Evolutionary conservation across 345 rosid genomes (phyloP).

Genomic region (Dovyalis caffra): DNA sequence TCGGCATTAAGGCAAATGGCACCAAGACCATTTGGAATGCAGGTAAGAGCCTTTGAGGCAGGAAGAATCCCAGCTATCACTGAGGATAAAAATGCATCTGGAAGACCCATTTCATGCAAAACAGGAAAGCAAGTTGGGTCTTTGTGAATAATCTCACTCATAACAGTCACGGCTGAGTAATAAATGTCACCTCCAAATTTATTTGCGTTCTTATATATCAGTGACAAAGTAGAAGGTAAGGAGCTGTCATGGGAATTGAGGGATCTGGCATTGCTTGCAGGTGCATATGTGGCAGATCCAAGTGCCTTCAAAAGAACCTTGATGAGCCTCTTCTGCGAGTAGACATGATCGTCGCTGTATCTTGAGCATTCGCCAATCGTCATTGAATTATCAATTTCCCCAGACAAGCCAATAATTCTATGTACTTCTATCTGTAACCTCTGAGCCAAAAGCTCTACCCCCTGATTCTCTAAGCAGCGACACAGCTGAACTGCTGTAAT

Average conservation of each 20-base stretch:
- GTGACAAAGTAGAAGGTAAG: slow-evolving; percentile 71
- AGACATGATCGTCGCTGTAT: slow-evolving; percentile 54
- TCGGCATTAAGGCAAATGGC: slow-evolving; percentile 89
- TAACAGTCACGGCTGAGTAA: slow-evolving; percentile 91
- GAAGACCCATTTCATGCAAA: slow-evolving; percentile 84
- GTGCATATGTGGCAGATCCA: slow-evolving; percentile 89
- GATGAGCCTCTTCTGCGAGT: slow-evolving; percentile 81
- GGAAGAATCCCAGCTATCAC: slow-evolving; percentile 80
- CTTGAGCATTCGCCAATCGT: slow-evolving; percentile 56
- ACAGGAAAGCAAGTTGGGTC: slow-evolving; percentile 85
- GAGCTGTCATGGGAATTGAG: slow-evolving; percentile 70
- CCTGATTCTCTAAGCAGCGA: slow-evolving; percentile 79
- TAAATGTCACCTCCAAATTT: slow-evolving; percentile 95
- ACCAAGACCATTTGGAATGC: slow-evolving; percentile 92
- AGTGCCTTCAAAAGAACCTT: slow-evolving; percentile 92
- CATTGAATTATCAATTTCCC: slow-evolving; percentile 53
- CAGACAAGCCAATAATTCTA: slow-evolving; percentile 58
- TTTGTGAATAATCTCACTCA: slow-evolving; percentile 96
- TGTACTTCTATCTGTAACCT: slow-evolving; percentile 82
- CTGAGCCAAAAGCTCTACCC: slow-evolving; percentile 83
- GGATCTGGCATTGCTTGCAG: slow-evolving; percentile 63
- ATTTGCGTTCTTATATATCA: slow-evolving; percentile 64
- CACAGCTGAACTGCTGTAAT: slow-evolving; percentile 90
- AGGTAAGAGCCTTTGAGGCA: slow-evolving; percentile 90
- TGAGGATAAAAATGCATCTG: slow-evolving; percentile 87